These are phyloP conservation scores for Kodamaea lidongshanica DNA, from an alignment of 805 yeast genomes.

Conservation along the genomic window DNA sequence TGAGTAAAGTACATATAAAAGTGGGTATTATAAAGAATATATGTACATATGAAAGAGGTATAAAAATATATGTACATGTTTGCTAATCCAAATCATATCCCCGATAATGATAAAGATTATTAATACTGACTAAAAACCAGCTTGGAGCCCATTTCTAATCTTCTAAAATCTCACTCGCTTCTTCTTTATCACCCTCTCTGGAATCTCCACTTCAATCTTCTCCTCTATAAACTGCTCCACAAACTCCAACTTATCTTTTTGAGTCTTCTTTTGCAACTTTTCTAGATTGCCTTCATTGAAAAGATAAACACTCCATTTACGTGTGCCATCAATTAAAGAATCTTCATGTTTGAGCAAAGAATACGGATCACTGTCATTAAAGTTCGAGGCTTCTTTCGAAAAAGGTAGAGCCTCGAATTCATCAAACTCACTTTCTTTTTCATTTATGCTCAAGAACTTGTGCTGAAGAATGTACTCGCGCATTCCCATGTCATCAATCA, in stretches of 20 bases:
- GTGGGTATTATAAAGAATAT: no score
- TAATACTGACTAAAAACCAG: no score
- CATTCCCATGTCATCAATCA: conserved; percentile 56
- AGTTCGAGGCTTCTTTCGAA: background rate
- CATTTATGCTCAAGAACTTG: conserved; percentile 35
- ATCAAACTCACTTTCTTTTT: conserved; percentile 29
- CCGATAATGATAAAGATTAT: no score
- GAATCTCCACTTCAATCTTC: background rate
- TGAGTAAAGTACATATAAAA: no score
- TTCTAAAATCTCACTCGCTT: conserved; percentile 14
- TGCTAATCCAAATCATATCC: no score
- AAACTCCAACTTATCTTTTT: conserved; percentile 13
- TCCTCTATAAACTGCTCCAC: background rate
- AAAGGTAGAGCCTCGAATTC: conserved; percentile 26
- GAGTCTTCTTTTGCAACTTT: conserved; percentile 12
- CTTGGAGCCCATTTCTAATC: no score
- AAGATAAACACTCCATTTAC: conserved; percentile 24
- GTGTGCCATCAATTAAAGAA: conserved; percentile 1
- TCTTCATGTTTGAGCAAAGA: conserved; percentile 21
- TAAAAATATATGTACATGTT: no score
- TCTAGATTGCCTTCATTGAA: conserved; percentile 27
- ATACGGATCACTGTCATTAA: conserved; percentile 13
- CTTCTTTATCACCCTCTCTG: background rate
- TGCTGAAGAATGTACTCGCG: conserved; percentile 49
- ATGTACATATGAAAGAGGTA: no score